Percentiles rank a stretch among this genome's conserved stretches.
Conservation (phyloP, 352 stramenopile species). For the Phytophthora vignae region DNA sequence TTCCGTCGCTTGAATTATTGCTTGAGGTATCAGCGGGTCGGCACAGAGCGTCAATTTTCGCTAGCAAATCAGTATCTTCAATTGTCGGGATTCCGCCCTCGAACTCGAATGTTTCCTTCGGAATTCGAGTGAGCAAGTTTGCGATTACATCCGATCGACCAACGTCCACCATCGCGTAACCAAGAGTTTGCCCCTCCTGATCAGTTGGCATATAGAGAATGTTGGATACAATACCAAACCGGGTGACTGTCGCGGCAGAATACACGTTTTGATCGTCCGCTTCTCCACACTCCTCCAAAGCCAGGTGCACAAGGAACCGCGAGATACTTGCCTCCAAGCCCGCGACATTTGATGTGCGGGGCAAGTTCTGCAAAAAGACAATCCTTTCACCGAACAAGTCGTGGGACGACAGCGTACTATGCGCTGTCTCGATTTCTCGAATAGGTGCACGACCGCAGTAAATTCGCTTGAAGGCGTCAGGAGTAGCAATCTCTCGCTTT, state of each 20-base stretch:
- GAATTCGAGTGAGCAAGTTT: conserved; percentile 55
- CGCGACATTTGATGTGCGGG: conserved; percentile 54
- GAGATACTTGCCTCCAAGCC: conserved; percentile 54
- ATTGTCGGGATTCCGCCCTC: conserved; percentile 57
- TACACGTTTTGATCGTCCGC: conserved; percentile 81
- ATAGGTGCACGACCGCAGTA: conserved; percentile 69
- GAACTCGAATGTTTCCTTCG: conserved; percentile 65
- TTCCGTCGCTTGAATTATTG: conserved; percentile 24
- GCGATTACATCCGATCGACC: conserved; percentile 70
- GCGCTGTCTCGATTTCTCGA: conserved; percentile 59
- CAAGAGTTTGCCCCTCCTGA: conserved; percentile 48
- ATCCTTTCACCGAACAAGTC: conserved; percentile 64
- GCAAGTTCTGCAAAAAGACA: conserved; percentile 73
- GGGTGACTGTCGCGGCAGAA: conserved; percentile 66
- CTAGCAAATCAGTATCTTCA: conserved; percentile 48
- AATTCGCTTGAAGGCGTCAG: conserved; percentile 52
- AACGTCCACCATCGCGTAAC: conserved; percentile 76
- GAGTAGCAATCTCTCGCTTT: conserved; percentile 48
- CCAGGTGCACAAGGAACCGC: conserved; percentile 68
- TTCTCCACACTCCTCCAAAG: conserved; percentile 79
- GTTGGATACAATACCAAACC: conserved; percentile 67
- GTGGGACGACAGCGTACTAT: conserved; percentile 30
- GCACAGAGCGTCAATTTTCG: conserved; percentile 41
- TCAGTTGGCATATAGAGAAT: conserved; percentile 71
- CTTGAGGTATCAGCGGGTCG: conserved; percentile 21